Base-by-base conservation (phyloP, 2,329 filamentous ascomycete species). In the Alternaria consortialis region DNA sequence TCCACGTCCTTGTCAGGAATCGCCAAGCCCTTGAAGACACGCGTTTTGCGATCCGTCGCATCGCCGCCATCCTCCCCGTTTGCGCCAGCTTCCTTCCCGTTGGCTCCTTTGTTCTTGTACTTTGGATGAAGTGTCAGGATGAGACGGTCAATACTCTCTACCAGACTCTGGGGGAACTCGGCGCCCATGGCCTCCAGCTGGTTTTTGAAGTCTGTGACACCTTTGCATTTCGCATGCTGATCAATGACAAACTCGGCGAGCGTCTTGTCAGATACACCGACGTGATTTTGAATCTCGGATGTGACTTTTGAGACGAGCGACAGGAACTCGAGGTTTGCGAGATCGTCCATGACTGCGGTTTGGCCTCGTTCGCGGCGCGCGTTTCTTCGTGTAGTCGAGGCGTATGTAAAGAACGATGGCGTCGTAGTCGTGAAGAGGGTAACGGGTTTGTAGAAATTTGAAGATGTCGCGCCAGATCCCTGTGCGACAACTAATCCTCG, bases 181-280 rank as follows among this genome's bases (percentile, higher is more conserved):
- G 90, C 92, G 56, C 91, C 92, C 80, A 96, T 89, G 31, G 85
- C 87, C 68, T 90, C 87, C 67, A 98, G 85, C 74, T 88, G 88
- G 67, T 84, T 83, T 81, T 91, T 91, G 82, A 98, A 99, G 29
- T 91, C 89, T 53, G 85, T 80, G 58, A 92, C 84, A 29, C 86
- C 86, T 53, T 84, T 85, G 82, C 89, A 91, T 85, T 94, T 87
- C 77, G 90, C 81, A 72, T 97, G 92, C 77, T 97, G 91, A 63
- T 91, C 91, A 75, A 99, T 97, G 73, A 99, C 88, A 76, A 97
- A 99, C 80, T 99, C 95, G 70, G 95, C 94, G 27, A 99, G 88
- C 5, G 93, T 97, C 80, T 97, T 97, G 81, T 99, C 94, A 77
- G 87, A 91, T 71, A 97, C 88, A 57, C 94, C 93, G 61, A 98